Evolutionary conservation across 306 rosid species (phyloP), one percentile per base, ranked within the genome.

Genomic region (Cucurbita ficifolia): DNA sequence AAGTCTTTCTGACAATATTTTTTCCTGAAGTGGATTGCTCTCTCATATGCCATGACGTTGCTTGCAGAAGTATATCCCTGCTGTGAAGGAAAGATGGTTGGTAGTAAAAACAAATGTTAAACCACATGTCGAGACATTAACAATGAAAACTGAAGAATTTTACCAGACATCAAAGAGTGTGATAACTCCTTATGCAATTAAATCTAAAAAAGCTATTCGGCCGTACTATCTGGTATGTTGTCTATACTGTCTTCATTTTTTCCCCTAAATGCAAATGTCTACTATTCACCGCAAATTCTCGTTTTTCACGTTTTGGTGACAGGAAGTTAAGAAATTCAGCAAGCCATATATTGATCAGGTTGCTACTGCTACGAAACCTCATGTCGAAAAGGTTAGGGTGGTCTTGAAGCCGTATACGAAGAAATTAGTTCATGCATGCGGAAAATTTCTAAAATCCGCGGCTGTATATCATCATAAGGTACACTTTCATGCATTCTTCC

Each of bases 291-390:
- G 21, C 1, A 5, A 17, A 19, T 29, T n/a, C 19, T 29, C 52
- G 1, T 75, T 21, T 60, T 61, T 50, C 62, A 49, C 24, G 2
- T 77, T 63, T 48, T 77, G 76, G 58, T 85, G 74, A 77, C 88
- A 95, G 99, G 96, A 89, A 77, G 96, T 85, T 17, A 91, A 86
- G 76, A 89, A 71, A 84, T 69, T 86, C 81, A 88, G 90, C 87
- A 88, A 95, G 86, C 97, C 99, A 52, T 88, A 95, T 78, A 72
- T 95, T 61, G 96, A 91, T 83, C 91, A 89, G 81, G 87, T 87
- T 71, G 96, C 97, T 53, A 73, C 81, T 77, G 86, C 79, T 4
- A 86, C 96, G 10, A 91, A 88, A 73, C 99, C 99, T 54, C 96
- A 95, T 55, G 96, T 91, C 52, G 90, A 87, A 45, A 88, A 86